Evolutionary conservation across 169 alveolate genomes (phyloP), one percentile per base, ranked within the genome.

Genomic region (Neospora caninum): DNA sequence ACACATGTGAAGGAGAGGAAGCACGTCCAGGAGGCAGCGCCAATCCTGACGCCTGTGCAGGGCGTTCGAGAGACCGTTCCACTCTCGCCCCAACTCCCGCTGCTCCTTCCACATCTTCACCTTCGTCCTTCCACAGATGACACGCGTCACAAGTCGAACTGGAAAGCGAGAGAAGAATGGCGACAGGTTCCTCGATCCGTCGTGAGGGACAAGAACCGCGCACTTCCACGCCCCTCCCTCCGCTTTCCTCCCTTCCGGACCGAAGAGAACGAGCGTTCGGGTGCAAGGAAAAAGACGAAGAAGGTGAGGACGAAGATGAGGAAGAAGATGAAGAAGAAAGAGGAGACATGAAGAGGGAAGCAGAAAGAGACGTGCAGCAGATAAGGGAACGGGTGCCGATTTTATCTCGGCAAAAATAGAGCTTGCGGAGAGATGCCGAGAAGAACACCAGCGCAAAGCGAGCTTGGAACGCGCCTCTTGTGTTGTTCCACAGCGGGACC

Each of bases 381-480:
- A 82, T 29, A 42, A 82, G 89, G 6, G 89, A 82, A 6, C 67
- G 64, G 0, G 89, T 36, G 0, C 89, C 89, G 25, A 39, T 22
- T 82, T 82, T 82, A 36, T 82, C 89, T 20, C 89, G 89, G 36
- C 89, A 82, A 67, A 82, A 82, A 25, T 6, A 82, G 29, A 82
- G 89, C 53, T 41, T 41, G 67, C 41, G 89, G 18, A 82, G 64
- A 9, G 2, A 6, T 1, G 36, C n/a, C 69, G 89, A 82, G 39
- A 41, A 82, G 64, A 41, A 82, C 25, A 82, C 89, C 31, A 82
- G 64, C 34, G 89, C 53, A 31, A 82, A 82, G 6, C 38, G 67
- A 2, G 38, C 86, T 16, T 36, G 86, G 43, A 29, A 78, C 22
- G 10, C 49, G 41, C 45, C 39, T 69, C 82, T 69, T 34, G 58